Percentiles rank a stretch among this genome's conserved stretches.
phyloP scores from a whole-genome alignment of 306 rosid species.

The Macrotyloma uniflorum region DNA sequence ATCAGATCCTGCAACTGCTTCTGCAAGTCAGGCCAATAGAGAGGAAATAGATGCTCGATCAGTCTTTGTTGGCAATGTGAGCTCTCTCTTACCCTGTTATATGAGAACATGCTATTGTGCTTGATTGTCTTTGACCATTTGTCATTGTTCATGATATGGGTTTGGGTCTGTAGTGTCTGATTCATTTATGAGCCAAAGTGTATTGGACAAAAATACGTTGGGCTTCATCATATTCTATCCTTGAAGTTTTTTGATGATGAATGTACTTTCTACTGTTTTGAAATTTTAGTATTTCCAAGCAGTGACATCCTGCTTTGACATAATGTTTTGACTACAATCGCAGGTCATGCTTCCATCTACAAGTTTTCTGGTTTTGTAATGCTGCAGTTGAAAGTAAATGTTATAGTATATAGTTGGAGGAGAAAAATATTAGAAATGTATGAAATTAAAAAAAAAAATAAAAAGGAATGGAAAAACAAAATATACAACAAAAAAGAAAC shows the following conservation, averaged over 20 bases:
- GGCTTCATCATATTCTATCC: constrained; percentile 6
- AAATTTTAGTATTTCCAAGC: constrained; percentile 31
- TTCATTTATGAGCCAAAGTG: constrained; percentile 14
- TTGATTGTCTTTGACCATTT: constrained; percentile 4
- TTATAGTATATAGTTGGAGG: constrained; percentile 38
- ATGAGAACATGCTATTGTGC: constrained; percentile 5
- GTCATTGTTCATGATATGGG: constrained; percentile 5
- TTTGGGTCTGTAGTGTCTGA: neutral
- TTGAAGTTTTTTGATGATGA: neutral
- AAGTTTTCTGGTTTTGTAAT: constrained; percentile 51
- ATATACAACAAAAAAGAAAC: neutral
- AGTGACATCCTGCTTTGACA: constrained; percentile 43
- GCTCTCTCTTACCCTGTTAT: constrained; percentile 38
- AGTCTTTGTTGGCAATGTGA: constrained; percentile 82
- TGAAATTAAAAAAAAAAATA: constrained; percentile 12
- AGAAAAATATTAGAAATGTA: neutral
- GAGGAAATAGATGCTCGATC: constrained; percentile 82
- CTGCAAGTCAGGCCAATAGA: constrained; percentile 62
- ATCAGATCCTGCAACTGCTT: constrained; percentile 60
- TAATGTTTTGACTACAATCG: constrained; percentile 52
- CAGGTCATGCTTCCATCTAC: constrained; percentile 54
- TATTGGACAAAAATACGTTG: neutral
- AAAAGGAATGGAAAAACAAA: constrained; percentile 11
- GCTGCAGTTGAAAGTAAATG: constrained; percentile 49
- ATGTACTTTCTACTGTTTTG: constrained; percentile 27